A percentile compares a stretch with the other conserved stretches of the same genome.
Conservation (phyloP, 164 flowering plant genomes). For the Sedum album region DNA sequence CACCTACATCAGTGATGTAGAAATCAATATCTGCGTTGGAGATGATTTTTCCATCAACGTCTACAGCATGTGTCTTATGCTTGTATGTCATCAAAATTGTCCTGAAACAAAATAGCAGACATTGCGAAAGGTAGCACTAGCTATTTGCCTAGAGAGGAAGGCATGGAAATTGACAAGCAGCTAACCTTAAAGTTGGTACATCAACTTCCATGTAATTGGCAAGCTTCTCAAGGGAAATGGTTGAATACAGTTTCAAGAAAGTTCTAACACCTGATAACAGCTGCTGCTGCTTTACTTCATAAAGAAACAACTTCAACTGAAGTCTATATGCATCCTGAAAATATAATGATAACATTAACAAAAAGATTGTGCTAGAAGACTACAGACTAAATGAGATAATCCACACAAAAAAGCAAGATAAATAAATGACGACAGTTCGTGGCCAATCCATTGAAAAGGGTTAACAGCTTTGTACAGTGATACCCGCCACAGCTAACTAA, state of each 20-base stretch:
- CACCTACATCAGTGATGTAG: conserved; percentile 75
- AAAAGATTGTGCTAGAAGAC: neutral
- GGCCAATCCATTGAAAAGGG: neutral
- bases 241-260: conserved; percentile 85
- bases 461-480: neutral
- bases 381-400: neutral
- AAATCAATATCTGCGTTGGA: conserved; percentile 92
- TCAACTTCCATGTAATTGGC: conserved; percentile 91
- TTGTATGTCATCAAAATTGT: conserved; percentile 94
- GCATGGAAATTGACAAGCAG: neutral
- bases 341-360: neutral
- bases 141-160: neutral
- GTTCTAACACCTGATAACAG: conserved; percentile 70
- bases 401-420: neutral
- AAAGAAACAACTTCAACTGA: conserved; percentile 89
- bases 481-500: neutral
- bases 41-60: conserved; percentile 57
- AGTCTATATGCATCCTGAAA: conserved; percentile 96
- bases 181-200: conserved; percentile 83
- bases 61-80: conserved; percentile 88
- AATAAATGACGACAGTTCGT: neutral
- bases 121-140: neutral
- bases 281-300: conserved; percentile 98
- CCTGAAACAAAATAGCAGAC: conserved; percentile 30
- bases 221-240: conserved; percentile 81